phyloP scores from a whole-genome alignment of 257 asterid species.

The Echium plantagineum region DNA sequence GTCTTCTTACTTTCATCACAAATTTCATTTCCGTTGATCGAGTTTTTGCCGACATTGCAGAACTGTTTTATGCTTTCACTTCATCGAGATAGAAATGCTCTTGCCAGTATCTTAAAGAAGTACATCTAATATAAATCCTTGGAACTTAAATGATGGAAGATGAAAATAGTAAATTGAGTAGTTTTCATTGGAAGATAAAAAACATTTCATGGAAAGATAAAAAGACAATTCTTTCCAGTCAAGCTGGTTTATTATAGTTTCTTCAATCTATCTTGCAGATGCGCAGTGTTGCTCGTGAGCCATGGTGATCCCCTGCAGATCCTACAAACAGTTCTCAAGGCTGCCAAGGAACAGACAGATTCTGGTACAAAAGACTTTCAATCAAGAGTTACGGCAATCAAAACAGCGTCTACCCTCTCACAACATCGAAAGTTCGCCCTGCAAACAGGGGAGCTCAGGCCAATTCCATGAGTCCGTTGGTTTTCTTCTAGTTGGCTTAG shows the following conservation, averaged over 20 bases:
- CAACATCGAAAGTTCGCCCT: conserved; percentile 68
- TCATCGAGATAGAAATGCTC: too few species aligned
- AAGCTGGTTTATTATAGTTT: neutral
- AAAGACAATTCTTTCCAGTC: too few species aligned
- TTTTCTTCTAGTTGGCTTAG: neutral
- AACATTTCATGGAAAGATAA: too few species aligned
- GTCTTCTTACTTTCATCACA: neutral
- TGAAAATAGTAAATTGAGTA: neutral
- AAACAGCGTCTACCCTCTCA: conserved; percentile 49
- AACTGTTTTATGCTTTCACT: too few species aligned
- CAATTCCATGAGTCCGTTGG: conserved; percentile 19
- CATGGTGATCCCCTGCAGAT: conserved; percentile 99
- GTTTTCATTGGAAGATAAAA: too few species aligned
- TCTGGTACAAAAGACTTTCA: conserved; percentile 24
- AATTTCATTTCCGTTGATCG: neutral
- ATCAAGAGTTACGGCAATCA: conserved; percentile 45
- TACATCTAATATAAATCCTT: neutral
- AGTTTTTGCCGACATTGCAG: neutral
- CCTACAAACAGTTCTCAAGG: conserved; percentile 59
- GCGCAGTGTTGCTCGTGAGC: conserved; percentile 68
- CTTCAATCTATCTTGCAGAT: conserved; percentile 27
- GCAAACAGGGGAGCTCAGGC: conserved; percentile 74
- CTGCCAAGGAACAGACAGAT: conserved; percentile 26
- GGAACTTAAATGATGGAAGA: neutral
- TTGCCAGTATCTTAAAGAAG: neutral